phyloP scores from a whole-genome alignment of 2,329 filamentous ascomycete genomes.

The Ophiosphaerella herpotricha region DNA sequence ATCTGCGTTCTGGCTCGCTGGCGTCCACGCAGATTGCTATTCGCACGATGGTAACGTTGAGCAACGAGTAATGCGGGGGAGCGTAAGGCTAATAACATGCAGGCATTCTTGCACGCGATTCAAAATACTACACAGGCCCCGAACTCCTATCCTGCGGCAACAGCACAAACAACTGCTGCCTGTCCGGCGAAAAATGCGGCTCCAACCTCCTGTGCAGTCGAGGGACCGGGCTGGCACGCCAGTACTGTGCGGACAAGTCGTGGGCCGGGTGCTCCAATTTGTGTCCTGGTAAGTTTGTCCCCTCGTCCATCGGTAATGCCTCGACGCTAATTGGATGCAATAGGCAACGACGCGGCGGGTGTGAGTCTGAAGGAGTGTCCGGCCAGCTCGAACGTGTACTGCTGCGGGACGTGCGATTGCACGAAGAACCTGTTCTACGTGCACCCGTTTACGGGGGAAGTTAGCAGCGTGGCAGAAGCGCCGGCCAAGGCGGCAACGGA shows the following conservation, averaged over 20 bases:
- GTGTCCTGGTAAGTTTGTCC: not conserved
- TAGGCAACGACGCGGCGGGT: not conserved
- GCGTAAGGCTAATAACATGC: too few relatives aligned
- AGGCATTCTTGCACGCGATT: slow-evolving; percentile 5
- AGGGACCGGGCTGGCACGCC: not conserved
- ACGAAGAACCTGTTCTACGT: too few relatives aligned
- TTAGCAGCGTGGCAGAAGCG: too few relatives aligned
- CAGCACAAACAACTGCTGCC: slow-evolving; percentile 8
- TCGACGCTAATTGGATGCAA: too few relatives aligned
- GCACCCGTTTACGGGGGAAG: too few relatives aligned
- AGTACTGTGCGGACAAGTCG: slow-evolving; percentile 3
- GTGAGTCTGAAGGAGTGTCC: not conserved
- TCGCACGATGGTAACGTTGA: too few relatives aligned
- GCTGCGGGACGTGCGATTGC: too few relatives aligned
- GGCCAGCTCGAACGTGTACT: not conserved
- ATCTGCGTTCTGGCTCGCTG: too few relatives aligned
- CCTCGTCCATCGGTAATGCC: not conserved
- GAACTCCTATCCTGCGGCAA: slow-evolving; percentile 9
- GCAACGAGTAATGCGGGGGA: too few relatives aligned
- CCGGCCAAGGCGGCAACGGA: too few relatives aligned
- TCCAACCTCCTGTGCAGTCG: slow-evolving; percentile 7
- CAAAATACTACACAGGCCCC: slow-evolving; percentile 2
- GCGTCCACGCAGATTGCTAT: too few relatives aligned
- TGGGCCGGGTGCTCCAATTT: slow-evolving; percentile 7
- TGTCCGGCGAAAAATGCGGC: slow-evolving; percentile 6